Base-by-base conservation (phyloP, 352 stramenopile genomes). In the Phytophthora hybrid region DNA sequence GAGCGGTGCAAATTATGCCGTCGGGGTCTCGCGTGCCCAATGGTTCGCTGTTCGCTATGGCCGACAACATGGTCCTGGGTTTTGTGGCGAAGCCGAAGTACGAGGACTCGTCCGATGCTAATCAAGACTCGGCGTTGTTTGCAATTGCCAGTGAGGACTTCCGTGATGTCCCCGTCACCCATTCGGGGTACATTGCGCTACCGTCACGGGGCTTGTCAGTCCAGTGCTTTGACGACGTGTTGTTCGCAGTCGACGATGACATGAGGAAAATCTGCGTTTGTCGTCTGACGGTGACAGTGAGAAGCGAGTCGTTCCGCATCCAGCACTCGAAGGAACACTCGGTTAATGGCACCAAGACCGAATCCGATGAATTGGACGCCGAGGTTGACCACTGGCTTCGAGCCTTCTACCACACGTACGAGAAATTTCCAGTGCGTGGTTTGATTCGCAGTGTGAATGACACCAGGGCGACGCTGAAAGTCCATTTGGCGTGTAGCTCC, bases 231-330 rank as follows among this genome's bases (percentile, higher is more conserved):
- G 73, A 66, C 5, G 70, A 84, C 10, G 57, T 63, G 18, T 13
- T 91, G 16, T 74, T 87, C 16, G 44, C 76, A 19, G 18, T 83
- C 2, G 70, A 88, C 46, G 55, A 65, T 1, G 0, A 74, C 0
- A 34, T 51, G 18, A 31, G 61, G 31, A 57, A 53, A 57, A 49
- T 84, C 8, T 57, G 63, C 3, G 64, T 80, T 0, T 54, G 69
- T 56, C 47, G 71, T 21, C 44, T 82, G 2, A 47, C 62, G 3
- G 81, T 84, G 16, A 87, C 81, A 11, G 77, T 87, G 23, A 77
- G 80, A 32, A 92, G 82, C 31, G 82, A 92, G 26, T 88, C 81
- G 3, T 89, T 83, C 32, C 77, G 79, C 3, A 90, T 92, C 18
- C 69, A 76, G 32, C 82, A 85, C 49, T 78, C 79, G 1, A 81